Conservation (phyloP, 148 eudicot genomes). For the Drosera capensis region DNA sequence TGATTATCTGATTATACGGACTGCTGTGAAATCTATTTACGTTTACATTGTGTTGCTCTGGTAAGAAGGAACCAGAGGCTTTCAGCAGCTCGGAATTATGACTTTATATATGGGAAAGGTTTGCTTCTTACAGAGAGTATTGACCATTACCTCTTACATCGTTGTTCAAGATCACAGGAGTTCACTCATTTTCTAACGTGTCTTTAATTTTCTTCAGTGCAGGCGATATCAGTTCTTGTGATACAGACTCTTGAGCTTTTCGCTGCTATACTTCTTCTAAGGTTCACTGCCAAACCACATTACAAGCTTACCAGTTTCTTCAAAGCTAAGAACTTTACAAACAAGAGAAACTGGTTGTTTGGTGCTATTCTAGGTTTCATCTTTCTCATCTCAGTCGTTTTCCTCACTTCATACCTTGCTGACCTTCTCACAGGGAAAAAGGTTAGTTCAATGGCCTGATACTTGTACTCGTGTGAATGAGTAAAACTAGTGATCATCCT, state of each 20-base stretch:
- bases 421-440: slow-evolving; percentile 37
- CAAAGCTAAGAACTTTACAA: slow-evolving; percentile 17
- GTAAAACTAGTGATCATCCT: too few relatives aligned
- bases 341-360: slow-evolving; percentile 51
- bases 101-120: background rate
- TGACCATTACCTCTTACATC: background rate
- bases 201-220: slow-evolving; percentile 6
- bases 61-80: too few relatives aligned
- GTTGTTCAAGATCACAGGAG: background rate
- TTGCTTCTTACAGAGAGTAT: background rate
- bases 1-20: too few relatives aligned
- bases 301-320: slow-evolving; percentile 26
- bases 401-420: slow-evolving; percentile 40
- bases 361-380: slow-evolving; percentile 49
- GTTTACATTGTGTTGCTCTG: background rate
- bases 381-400: slow-evolving; percentile 36
- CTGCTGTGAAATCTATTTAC: background rate
- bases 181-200: background rate
- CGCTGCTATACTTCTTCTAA: slow-evolving; percentile 35
- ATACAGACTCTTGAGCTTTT: slow-evolving; percentile 51
- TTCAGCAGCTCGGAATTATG: background rate
- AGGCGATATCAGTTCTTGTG: slow-evolving; percentile 48
- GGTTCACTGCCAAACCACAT: slow-evolving; percentile 30
- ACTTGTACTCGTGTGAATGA: too few relatives aligned
- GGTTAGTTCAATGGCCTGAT: too few relatives aligned